Evolutionary conservation across 805 yeast species (phyloP), one percentile per base, ranked within the genome.

Genomic region (Wickerhamiella parazyma): DNA sequence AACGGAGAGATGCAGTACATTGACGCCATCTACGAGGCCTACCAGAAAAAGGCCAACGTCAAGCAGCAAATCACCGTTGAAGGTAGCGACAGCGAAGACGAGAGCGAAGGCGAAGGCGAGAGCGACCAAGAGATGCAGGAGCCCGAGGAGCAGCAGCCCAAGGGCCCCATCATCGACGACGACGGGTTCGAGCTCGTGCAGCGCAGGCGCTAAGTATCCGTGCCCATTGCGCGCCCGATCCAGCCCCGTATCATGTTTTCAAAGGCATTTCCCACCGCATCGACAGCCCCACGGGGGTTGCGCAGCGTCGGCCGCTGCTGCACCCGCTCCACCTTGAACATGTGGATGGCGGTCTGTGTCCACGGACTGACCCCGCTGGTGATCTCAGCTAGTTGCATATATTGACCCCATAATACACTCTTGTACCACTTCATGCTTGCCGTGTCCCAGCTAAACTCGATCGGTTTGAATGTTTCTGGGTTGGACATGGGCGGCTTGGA

Each of bases 131-230:
- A 55, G 35, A 70, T 61, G 5, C 65, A 60, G 29, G 68, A 64
- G 33, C 62, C 60, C 57, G 69, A 56, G 22, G 68, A 59, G 16
- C 62, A 56, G 24, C 68, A 59, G 16, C 62, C 62, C 16, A 61
- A 61, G 24, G 81, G 70, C 9, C 94, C 94, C 1, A 58, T 80
- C 8, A 70, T 89, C 7, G 97, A 89, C 57, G 97, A 89, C 26
- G 97, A 89, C 57, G 98, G 97, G 1, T 89, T 89, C 56, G 91
- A 86, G 53, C 62, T 85, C 53, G 96, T 89, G 3, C 85, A 78
- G 54, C 78, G 73, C 56, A 77, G 75, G 55, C 77, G 81, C n/a
- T 39, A 38, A 18, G 28, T 3, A n/a, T 9, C 16, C 19, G 21
- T 19, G 17, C n/a, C 33, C 10, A n/a, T 19, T 5, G 28, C 20